phyloP scores from a whole-genome alignment of 495 filamentous ascomycete genomes.

The Aspergillus hancockii region DNA sequence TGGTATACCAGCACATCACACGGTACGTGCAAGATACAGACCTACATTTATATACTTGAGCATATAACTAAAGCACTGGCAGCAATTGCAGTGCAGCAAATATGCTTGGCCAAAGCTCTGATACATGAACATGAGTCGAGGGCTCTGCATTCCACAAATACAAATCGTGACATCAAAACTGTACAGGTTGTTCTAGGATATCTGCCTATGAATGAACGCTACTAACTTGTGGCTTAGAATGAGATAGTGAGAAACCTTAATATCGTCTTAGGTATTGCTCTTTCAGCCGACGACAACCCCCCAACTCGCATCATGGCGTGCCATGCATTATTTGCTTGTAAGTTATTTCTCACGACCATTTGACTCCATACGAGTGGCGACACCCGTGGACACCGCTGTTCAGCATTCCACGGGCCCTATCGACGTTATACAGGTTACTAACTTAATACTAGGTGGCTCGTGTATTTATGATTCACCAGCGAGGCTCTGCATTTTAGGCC shows the following conservation, averaged over 20 bases:
- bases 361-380: no score
- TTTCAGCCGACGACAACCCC: slow-evolving; percentile 41
- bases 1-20: slow-evolving; percentile 41
- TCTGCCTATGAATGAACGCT: background rate
- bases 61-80: background rate
- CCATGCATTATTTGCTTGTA: slow-evolving; percentile 42
- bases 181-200: slow-evolving; percentile 21
- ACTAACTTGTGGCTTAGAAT: slow-evolving; percentile 20
- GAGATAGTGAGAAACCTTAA: slow-evolving; percentile 33
- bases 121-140: slow-evolving; percentile 25
- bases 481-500: slow-evolving; percentile 22
- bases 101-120: slow-evolving; percentile 41
- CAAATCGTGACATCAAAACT: slow-evolving; percentile 8
- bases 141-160: slow-evolving; percentile 1
- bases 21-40: slow-evolving; percentile 26
- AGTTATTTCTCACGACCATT: slow-evolving; percentile 1
- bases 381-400: background rate
- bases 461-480: slow-evolving; percentile 32
- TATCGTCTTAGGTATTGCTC: slow-evolving; percentile 42
- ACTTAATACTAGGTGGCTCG: slow-evolving; percentile 28
- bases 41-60: background rate
- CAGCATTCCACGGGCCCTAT: no score
- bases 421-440: background rate
- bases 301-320: slow-evolving; percentile 41
- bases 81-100: slow-evolving; percentile 43